Percentiles rank a stretch among this genome's conserved stretches.
These are phyloP conservation scores for Saturnispora galanensis DNA, from an alignment of 805 yeast genomes.

Conservation along the genomic window DNA sequence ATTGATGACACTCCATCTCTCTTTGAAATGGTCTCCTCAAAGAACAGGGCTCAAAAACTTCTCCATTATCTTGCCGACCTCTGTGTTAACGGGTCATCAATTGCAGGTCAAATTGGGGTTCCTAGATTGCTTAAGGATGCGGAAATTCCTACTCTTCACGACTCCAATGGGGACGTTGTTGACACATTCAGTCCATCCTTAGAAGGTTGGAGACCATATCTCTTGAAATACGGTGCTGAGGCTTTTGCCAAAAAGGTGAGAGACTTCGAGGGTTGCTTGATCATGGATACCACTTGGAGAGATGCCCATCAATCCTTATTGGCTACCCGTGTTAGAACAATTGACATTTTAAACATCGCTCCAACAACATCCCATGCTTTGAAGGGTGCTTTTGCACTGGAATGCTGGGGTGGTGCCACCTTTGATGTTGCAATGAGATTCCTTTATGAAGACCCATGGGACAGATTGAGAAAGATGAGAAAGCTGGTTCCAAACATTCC, in stretches of 20 bases:
- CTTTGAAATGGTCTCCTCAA: constrained; percentile 89
- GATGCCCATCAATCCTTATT: constrained; percentile 97
- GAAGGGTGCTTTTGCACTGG: constrained; percentile 85
- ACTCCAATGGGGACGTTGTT: constrained; percentile 45
- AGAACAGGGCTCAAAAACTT: constrained; percentile 93
- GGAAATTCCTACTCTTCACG: constrained; percentile 61
- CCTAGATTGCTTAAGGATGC: constrained; percentile 79
- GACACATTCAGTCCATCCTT: constrained; percentile 46
- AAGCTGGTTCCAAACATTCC: constrained; percentile 94
- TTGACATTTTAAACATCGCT: constrained; percentile 85
- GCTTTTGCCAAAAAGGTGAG: constrained; percentile 86
- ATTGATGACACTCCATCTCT: constrained; percentile 84
- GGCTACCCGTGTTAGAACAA: constrained; percentile 95
- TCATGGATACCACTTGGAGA: constrained; percentile 99
- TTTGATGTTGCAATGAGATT: constrained; percentile 98
- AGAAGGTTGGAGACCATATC: constrained; percentile 86
- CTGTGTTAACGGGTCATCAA: constrained; percentile 91
- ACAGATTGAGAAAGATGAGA: constrained; percentile 79
- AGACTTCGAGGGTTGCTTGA: constrained; percentile 70
- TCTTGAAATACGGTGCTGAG: constrained; percentile 79
- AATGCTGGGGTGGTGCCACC: constrained; percentile 99
- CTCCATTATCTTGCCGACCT: constrained; percentile 86
- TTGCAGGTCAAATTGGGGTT: constrained; percentile 88
- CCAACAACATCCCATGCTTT: constrained; percentile 88
- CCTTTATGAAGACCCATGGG: constrained; percentile 99